phyloP scores from a whole-genome alignment of 2,329 filamentous ascomycete genomes.

The Aspergillus ibericus region DNA sequence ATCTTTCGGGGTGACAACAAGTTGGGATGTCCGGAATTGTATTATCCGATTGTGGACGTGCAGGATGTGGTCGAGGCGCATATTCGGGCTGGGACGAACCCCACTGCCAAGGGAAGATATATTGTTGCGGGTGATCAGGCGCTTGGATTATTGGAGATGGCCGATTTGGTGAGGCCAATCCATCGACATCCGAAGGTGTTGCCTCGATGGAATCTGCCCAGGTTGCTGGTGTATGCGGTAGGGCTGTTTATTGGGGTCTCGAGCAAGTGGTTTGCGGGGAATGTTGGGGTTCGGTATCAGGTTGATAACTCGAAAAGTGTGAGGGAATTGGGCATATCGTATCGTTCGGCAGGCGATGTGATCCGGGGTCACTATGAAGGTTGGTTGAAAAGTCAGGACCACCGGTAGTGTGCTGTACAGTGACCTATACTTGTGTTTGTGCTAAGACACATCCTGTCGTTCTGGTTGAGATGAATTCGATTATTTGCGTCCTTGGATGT shows the following conservation, averaged over 20 bases:
- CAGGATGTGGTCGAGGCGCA: conserved; percentile 18
- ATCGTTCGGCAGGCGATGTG: conserved; percentile 19
- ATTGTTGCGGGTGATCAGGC: conserved; percentile 11
- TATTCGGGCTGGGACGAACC: conserved; percentile 10
- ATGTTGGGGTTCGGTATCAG: conserved; percentile 22
- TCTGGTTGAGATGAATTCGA: too few species aligned
- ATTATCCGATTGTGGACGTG: conserved; percentile 19
- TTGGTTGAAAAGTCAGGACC: conserved; percentile 5
- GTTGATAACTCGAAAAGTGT: conserved; percentile 23
- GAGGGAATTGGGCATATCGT: conserved; percentile 21
- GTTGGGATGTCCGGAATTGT: conserved; percentile 28
- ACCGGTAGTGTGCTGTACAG: not conserved
- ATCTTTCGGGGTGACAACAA: conserved; percentile 25
- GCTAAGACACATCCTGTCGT: too few species aligned
- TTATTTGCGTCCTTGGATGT: too few species aligned
- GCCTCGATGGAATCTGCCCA: conserved; percentile 8
- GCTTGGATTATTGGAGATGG: conserved; percentile 12
- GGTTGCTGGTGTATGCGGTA: conserved; percentile 11
- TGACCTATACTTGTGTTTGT: too few species aligned
- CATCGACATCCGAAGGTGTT: conserved; percentile 4
- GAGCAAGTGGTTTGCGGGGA: conserved; percentile 20
- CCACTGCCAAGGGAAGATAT: conserved; percentile 14
- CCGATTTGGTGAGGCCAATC: conserved; percentile 9
- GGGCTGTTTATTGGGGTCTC: conserved; percentile 21
- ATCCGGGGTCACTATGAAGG: conserved; percentile 16